Evolutionary conservation across 257 asterid species (phyloP).

Genomic region (Catharanthus roseus): DNA sequence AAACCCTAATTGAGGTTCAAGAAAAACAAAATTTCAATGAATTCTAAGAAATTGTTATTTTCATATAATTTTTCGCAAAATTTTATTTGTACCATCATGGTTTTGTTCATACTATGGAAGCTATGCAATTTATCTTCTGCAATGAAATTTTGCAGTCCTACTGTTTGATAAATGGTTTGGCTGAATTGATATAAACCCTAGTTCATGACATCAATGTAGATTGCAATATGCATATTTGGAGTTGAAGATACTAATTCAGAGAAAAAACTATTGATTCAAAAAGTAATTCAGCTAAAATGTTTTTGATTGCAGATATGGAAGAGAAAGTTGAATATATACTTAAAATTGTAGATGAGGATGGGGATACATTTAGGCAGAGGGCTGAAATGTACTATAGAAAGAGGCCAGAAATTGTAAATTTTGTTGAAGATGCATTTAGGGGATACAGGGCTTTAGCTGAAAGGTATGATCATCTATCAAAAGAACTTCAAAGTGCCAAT

Average conservation of each 20-base stretch:
- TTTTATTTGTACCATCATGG: neutral
- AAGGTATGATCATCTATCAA: slow-evolving; percentile 48
- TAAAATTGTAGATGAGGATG: slow-evolving; percentile 47
- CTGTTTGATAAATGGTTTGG: neutral
- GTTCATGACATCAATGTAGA: neutral
- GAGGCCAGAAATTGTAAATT: slow-evolving; percentile 49
- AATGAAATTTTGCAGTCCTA: neutral
- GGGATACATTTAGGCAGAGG: slow-evolving; percentile 43
- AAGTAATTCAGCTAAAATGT: slow-evolving; percentile 1
- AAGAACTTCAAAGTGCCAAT: slow-evolving; percentile 50
- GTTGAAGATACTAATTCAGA: neutral
- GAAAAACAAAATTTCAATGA: neutral
- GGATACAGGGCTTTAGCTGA: slow-evolving; percentile 55
- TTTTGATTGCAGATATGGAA: slow-evolving; percentile 44
- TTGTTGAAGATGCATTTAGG: slow-evolving; percentile 46
- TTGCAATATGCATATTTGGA: neutral
- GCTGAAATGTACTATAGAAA: slow-evolving; percentile 57
- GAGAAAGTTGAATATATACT: slow-evolving; percentile 49
- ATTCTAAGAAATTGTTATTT: too few species aligned
- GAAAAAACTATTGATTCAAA: neutral
- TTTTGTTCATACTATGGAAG: neutral
- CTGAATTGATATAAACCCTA: neutral
- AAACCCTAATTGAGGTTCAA: neutral
- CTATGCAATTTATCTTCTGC: neutral
- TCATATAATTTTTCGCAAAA: too few species aligned